phyloP scores from a whole-genome alignment of 2,329 filamentous ascomycete species.

The Juglanconis sp. region DNA sequence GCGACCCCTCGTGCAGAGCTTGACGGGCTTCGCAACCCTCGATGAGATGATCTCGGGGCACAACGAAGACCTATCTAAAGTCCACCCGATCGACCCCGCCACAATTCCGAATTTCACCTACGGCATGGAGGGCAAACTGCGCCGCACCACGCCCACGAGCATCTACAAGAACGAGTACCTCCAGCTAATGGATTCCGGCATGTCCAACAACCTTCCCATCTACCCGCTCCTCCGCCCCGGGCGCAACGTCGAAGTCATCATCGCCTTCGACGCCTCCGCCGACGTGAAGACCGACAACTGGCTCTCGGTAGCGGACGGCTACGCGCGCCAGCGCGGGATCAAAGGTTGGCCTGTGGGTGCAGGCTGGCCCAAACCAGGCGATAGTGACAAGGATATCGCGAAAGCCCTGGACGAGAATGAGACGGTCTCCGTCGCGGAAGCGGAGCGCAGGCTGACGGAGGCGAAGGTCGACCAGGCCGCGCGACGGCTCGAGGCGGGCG shows the following conservation, averaged over 20 bases:
- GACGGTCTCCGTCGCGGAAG: conserved; percentile 56
- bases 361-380: conserved; percentile 76
- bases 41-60: conserved; percentile 80
- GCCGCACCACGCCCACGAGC: conserved; percentile 72
- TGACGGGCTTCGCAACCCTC: conserved; percentile 72
- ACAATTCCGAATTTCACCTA: conserved; percentile 85
- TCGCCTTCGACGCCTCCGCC: conserved; percentile 92
- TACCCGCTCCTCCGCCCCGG: conserved; percentile 90
- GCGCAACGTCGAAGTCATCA: conserved; percentile 80
- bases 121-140: conserved; percentile 73
- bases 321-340: conserved; percentile 82
- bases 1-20: conserved; percentile 71
- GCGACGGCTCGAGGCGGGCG: conserved; percentile 26
- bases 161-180: conserved; percentile 70
- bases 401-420: conserved; percentile 67
- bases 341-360: conserved; percentile 92
- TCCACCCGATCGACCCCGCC: conserved; percentile 92
- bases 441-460: conserved; percentile 59
- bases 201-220: conserved; percentile 97
- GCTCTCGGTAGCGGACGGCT: conserved; percentile 91
- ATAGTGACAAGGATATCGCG: conserved; percentile 57
- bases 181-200: conserved; percentile 92
- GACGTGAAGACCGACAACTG: conserved; percentile 95
- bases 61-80: conserved; percentile 80
- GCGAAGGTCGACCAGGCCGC: conserved; percentile 50